Conservation (phyloP, 2,329 filamentous ascomycete species). For the Aureobasidium sp. region DNA sequence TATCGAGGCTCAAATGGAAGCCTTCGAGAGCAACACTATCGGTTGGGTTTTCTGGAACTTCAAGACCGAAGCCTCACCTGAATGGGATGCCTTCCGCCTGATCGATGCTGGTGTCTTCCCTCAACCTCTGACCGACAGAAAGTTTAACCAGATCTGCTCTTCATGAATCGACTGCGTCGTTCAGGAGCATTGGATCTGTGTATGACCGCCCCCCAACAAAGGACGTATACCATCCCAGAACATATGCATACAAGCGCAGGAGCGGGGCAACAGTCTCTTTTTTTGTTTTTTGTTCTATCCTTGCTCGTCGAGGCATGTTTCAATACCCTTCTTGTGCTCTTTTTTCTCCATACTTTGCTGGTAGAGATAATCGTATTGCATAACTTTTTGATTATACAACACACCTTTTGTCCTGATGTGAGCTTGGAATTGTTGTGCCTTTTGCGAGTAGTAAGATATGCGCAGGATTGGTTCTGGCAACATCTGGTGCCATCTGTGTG, state of each 20-base stretch:
- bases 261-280: background rate
- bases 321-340: conserved; percentile 5
- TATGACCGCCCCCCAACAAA: background rate
- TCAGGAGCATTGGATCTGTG: conserved; percentile 1
- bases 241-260: background rate
- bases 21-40: conserved; percentile 42
- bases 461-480: too few species aligned
- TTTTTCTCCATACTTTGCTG: conserved; percentile 4
- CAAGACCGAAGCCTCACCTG: conserved; percentile 43
- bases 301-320: background rate
- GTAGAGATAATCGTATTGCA: conserved; percentile 12
- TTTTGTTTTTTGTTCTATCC: background rate
- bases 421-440: background rate
- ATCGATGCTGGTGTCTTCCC: conserved; percentile 45
- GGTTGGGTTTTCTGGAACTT: conserved; percentile 51
- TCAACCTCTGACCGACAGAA: conserved; percentile 27
- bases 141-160: conserved; percentile 23
- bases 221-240: background rate
- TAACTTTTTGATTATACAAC: background rate
- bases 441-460: too few species aligned
- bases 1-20: conserved; percentile 46
- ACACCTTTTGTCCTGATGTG: background rate
- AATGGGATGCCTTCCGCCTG: conserved; percentile 45
- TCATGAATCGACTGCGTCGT: conserved; percentile 12
- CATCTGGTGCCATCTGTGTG: background rate